Conservation (phyloP, 441 rosid species). For the Populus tomentosa region DNA sequence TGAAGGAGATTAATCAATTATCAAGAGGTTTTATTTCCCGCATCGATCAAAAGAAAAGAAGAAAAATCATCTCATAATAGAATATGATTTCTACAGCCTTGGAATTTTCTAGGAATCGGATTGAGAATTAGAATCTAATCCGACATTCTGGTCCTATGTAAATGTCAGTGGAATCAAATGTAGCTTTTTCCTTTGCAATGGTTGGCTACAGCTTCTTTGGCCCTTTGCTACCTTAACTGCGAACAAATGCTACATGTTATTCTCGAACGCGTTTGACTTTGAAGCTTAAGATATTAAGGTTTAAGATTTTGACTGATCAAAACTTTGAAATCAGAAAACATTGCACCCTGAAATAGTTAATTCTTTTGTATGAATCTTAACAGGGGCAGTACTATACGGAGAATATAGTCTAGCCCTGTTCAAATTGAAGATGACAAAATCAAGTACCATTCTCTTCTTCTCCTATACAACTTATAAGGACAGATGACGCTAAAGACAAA, state of each 20-base stretch:
- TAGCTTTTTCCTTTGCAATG: neutral
- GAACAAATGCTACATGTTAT: neutral
- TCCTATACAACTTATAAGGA: slow-evolving; percentile 12
- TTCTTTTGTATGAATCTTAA: neutral
- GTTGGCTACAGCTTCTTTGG: neutral
- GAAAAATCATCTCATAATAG: too few species aligned
- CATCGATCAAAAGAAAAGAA: too few species aligned
- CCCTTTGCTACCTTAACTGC: neutral
- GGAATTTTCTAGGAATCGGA: neutral
- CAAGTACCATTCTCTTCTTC: neutral
- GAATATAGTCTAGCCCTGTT: neutral
- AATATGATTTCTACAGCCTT: too few species aligned
- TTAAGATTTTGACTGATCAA: neutral
- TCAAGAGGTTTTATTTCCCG: too few species aligned
- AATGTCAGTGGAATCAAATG: neutral
- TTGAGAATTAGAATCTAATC: neutral
- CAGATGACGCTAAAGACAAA: neutral
- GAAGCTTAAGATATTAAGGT: neutral
- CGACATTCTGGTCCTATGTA: neutral
- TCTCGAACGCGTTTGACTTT: neutral
- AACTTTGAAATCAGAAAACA: neutral
- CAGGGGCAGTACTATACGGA: neutral
- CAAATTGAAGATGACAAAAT: neutral
- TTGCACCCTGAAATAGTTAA: neutral
- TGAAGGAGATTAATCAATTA: too few species aligned